Conservation (phyloP, 2,329 filamentous ascomycete genomes). For the Alternaria panax region DNA sequence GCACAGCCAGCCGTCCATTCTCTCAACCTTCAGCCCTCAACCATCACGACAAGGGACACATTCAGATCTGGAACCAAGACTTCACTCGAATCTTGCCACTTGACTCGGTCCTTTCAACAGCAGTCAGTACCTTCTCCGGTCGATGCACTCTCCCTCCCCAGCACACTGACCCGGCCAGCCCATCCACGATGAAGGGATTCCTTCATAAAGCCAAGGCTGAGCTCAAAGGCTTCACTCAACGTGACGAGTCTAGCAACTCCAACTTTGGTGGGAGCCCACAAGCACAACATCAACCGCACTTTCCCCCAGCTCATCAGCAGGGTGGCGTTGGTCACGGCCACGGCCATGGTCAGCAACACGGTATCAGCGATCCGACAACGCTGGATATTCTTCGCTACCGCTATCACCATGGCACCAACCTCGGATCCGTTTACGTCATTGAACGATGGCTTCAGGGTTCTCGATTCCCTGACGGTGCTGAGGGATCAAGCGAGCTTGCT, state of each 20-base stretch:
- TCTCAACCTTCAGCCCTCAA: background rate
- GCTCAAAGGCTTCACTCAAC: conserved; percentile 22
- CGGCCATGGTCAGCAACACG: conserved; percentile 21
- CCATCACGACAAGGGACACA: background rate
- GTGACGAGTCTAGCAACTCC: background rate
- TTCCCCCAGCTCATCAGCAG: background rate
- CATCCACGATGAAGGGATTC: conserved; percentile 34
- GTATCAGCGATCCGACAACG: conserved; percentile 50
- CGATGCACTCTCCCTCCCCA: conserved; percentile 4
- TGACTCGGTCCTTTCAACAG: background rate
- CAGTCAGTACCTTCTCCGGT: background rate
- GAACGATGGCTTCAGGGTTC: conserved; percentile 64
- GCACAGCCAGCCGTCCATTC: background rate
- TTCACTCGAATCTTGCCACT: background rate
- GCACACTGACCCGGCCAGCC: conserved; percentile 16
- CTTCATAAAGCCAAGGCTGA: conserved; percentile 41
- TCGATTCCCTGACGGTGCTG: conserved; percentile 56
- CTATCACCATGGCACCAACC: conserved; percentile 66
- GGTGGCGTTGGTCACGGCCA: background rate
- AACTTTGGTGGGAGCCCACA: background rate
- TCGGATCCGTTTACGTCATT: conserved; percentile 67
- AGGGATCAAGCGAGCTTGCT: conserved; percentile 60
- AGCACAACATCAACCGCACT: conserved; percentile 9
- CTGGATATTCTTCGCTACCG: conserved; percentile 61
- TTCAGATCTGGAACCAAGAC: background rate